Evolutionary conservation across 345 rosid species (phyloP).

Genomic region (Zanthoxylum bungeanum): DNA sequence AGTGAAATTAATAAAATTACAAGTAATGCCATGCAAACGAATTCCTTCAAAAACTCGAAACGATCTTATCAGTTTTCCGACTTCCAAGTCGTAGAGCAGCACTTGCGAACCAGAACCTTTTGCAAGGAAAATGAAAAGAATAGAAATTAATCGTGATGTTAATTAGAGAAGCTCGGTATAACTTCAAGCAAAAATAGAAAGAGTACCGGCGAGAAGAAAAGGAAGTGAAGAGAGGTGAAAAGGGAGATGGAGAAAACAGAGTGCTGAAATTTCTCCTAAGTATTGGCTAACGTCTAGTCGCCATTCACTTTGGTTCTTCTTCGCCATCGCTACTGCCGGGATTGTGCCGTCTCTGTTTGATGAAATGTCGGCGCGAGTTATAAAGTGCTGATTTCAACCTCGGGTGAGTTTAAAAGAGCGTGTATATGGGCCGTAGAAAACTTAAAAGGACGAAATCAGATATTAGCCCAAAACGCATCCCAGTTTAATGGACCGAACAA

Average conservation of each 20-base stretch:
- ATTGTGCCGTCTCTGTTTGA: not conserved
- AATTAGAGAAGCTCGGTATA: not conserved
- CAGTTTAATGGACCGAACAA: no score
- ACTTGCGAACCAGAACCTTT: slow-evolving; percentile 86
- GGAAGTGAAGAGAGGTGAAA: slow-evolving; percentile 44
- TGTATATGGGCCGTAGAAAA: not conserved
- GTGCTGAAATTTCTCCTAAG: slow-evolving; percentile 83
- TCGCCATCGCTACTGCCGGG: slow-evolving; percentile 33
- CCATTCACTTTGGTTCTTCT: slow-evolving; percentile 34
- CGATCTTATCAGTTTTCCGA: slow-evolving; percentile 43
- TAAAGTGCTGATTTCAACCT: not conserved
- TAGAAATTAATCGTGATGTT: not conserved
- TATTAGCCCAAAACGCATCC: no score
- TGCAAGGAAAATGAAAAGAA: no score
- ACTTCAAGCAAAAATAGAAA: not conserved
- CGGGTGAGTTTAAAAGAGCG: not conserved
- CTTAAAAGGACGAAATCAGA: no score
- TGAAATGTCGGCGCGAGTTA: not conserved
- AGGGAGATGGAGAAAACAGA: slow-evolving; percentile 67
- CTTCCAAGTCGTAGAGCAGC: slow-evolving; percentile 54
- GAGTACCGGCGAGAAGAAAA: slow-evolving; percentile 60
- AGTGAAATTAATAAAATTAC: slow-evolving; percentile 15
- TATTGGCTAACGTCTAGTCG: slow-evolving; percentile 50
- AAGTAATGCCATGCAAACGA: slow-evolving; percentile 79
- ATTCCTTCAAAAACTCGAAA: slow-evolving; percentile 83